A percentile compares a stretch with the other conserved stretches of the same genome.
Evolutionary conservation across 2,329 filamentous ascomycete genomes (phyloP).

Genomic region (Stachybotrys echinatus): DNA sequence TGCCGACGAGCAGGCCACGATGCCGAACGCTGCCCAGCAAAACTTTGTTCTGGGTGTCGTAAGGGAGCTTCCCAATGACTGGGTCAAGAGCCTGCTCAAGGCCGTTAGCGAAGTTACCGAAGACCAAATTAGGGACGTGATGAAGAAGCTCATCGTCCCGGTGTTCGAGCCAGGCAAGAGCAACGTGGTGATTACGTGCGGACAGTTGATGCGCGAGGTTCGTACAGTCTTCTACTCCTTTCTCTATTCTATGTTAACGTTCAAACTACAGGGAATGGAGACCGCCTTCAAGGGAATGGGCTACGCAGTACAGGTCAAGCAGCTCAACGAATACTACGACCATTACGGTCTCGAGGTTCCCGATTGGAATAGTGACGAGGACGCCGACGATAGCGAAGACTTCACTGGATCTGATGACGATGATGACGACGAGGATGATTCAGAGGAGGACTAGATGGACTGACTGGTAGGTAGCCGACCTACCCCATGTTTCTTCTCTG

Average conservation of each 20-base stretch:
- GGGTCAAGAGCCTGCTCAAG: conserved; percentile 70
- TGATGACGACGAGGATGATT: conserved; percentile 14
- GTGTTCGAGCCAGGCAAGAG: conserved; percentile 75
- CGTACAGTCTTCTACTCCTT: conserved; percentile 25
- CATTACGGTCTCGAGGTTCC: conserved; percentile 75
- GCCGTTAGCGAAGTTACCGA: conserved; percentile 70
- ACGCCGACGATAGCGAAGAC: conserved; percentile 27
- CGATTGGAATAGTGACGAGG: conserved; percentile 43
- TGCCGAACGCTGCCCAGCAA: conserved; percentile 73
- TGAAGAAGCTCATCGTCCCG: conserved; percentile 71
- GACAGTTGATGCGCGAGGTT: conserved; percentile 79
- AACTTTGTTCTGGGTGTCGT: conserved; percentile 83
- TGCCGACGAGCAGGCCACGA: conserved; percentile 83
- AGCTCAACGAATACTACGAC: conserved; percentile 77
- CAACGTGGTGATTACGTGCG: conserved; percentile 85
- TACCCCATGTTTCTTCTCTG: too few species aligned
- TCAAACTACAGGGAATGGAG: conserved; percentile 59
- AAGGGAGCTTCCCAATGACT: conserved; percentile 68
- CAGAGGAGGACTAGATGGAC: conserved; percentile 3
- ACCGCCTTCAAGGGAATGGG: conserved; percentile 69
- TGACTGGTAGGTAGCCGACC: background rate
- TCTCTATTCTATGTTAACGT: background rate
- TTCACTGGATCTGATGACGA: conserved; percentile 24
- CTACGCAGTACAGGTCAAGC: conserved; percentile 71
- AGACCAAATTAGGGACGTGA: conserved; percentile 69